Evolutionary conservation across 768 basidiomycete genomes (phyloP).

Genomic region (Pleurotus salmoneostramineus): DNA sequence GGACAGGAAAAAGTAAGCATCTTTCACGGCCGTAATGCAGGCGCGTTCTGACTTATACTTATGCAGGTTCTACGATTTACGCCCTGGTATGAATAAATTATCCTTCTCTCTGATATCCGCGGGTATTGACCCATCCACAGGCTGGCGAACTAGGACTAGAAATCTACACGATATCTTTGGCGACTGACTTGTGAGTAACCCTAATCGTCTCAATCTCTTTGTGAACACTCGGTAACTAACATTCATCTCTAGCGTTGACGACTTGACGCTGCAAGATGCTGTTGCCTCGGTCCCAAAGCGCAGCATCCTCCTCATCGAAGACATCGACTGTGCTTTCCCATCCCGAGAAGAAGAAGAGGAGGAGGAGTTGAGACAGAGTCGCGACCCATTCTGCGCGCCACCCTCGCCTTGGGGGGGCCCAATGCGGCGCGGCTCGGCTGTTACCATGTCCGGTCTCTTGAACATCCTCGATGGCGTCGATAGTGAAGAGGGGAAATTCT

Average conservation of each 20-base stretch:
- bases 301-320: conserved; percentile 56
- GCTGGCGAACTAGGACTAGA: conserved; percentile 72
- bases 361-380: not conserved
- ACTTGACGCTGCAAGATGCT: conserved; percentile 41
- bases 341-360: conserved; percentile 36
- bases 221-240: not conserved
- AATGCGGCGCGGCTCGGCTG: conserved; percentile 18
- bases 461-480: conserved; percentile 61
- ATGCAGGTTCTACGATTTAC: conserved; percentile 46
- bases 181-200: conserved; percentile 37
- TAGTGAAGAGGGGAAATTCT: conserved; percentile 58
- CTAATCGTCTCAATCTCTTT: conserved; percentile 4
- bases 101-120: no score
- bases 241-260: conserved; percentile 37
- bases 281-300: conserved; percentile 44
- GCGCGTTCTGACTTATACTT: no score
- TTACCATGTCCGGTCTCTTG: conserved; percentile 52
- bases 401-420: not conserved
- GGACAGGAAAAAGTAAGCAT: conserved; percentile 55
- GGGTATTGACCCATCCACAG: conserved; percentile 11
- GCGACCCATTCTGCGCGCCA: not conserved
- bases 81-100: conserved; percentile 28
- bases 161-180: conserved; percentile 63
- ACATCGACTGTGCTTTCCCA: conserved; percentile 58
- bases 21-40: not conserved